These are phyloP conservation scores for Aspergillus pseudoviridinutans DNA, from an alignment of 2,329 filamentous ascomycete species.

Conservation along the genomic window DNA sequence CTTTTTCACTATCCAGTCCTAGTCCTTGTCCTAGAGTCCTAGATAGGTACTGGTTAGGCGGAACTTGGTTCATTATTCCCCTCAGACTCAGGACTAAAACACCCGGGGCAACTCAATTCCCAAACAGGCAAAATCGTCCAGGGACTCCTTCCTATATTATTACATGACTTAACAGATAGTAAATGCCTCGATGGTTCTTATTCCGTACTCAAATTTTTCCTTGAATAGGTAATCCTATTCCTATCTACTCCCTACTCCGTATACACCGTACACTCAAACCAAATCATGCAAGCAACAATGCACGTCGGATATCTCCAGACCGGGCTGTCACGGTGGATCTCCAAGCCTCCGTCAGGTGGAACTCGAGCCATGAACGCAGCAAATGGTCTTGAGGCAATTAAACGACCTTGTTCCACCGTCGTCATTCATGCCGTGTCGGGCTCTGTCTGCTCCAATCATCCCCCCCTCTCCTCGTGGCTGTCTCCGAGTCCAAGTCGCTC, in stretches of 20 bases:
- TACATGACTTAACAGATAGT: not conserved
- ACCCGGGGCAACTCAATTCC: too few relatives aligned
- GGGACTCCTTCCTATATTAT: not conserved
- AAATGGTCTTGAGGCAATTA: not conserved
- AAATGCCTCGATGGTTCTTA: not conserved
- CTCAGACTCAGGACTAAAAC: too few relatives aligned
- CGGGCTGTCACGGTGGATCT: not conserved
- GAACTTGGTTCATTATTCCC: too few relatives aligned
- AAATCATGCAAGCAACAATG: not conserved
- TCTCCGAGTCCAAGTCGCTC: too few relatives aligned
- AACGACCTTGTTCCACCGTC: not conserved
- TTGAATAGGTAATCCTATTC: not conserved
- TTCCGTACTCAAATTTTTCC: not conserved
- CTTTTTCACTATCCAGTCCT: too few relatives aligned
- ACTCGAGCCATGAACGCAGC: not conserved
- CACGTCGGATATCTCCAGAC: not conserved
- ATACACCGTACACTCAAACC: too few relatives aligned
- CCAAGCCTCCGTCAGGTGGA: not conserved
- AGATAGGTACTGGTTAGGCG: too few relatives aligned
- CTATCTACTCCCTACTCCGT: too few relatives aligned
- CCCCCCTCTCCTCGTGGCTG: too few relatives aligned
- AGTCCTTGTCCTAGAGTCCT: too few relatives aligned
- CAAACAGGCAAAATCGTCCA: not conserved
- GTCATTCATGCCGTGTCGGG: not conserved
- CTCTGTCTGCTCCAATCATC: too few relatives aligned